Conservation (phyloP, 495 filamentous ascomycete genomes). For the Talaromyces ruber region DNA sequence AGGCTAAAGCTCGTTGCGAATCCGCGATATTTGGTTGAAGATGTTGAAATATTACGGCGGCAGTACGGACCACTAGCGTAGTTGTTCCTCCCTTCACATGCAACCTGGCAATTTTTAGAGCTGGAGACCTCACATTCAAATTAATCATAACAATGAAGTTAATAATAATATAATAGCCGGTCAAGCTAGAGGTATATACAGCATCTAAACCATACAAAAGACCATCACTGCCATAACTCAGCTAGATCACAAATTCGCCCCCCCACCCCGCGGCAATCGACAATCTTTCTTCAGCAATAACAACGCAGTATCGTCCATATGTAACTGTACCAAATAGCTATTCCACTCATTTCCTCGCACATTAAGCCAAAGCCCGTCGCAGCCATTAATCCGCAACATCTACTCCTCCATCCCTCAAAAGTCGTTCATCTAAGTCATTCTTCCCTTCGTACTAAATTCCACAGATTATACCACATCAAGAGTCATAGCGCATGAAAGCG, state of each 20-base stretch:
- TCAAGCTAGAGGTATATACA: conserved; percentile 39
- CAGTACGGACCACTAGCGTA: conserved; percentile 9
- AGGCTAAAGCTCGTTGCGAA: neutral
- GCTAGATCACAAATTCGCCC: neutral
- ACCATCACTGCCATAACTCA: neutral
- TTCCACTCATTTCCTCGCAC: neutral
- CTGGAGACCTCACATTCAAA: neutral
- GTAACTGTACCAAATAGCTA: neutral
- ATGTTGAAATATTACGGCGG: conserved; percentile 30
- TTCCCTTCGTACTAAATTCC: neutral
- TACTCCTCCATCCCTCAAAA: neutral
- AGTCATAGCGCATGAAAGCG: conserved; percentile 18
- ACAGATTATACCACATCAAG: neutral
- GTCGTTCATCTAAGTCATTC: neutral
- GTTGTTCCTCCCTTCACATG: neutral
- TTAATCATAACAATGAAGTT: neutral
- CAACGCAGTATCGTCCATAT: neutral
- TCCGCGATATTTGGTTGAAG: conserved; percentile 2
- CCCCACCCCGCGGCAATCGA: neutral
- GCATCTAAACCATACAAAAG: conserved; percentile 22
- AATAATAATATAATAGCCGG: conserved; percentile 20
- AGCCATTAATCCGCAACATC: no score
- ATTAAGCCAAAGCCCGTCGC: neutral
- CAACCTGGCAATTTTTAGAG: neutral
- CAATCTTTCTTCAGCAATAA: neutral